Evolutionary conservation across 768 basidiomycete species (phyloP), one percentile per base, ranked within the genome.

Genomic region (Crucibulum laeve): DNA sequence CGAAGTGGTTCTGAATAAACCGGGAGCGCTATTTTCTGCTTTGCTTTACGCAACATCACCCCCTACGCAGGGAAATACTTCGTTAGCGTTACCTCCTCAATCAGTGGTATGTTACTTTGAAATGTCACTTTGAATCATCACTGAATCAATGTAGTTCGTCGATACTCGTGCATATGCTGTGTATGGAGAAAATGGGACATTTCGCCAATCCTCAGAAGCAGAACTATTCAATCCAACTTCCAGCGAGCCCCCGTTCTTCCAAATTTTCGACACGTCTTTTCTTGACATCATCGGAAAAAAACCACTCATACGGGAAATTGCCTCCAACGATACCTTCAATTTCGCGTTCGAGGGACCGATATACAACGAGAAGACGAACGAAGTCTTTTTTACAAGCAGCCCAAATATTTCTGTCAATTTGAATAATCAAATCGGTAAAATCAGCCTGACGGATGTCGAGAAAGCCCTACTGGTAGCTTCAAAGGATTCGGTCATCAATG

Each of bases 261-360:
- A 73, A 49, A 62, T 75, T 43, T 72, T 73, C 44, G 62, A 75
- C 47, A 38, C 42, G n/a, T 52, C 61, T n/a, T 88, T 90, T 61
- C 62, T 83, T 34, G 44, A 58, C 5, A 65, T 88, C 43, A 71
- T 87, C 1, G 87, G 86, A 1, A 48, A 59, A 3, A 62, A 65
- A 19, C 78, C 87, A 4, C 73, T 73, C 0, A 72, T 90, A 38
- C 71, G 74, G 3, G 58, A 76, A 46, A 75, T 91, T 37, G 79
- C 79, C 0, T 72, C 74, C 5, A 77, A 80, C 45, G 71, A 73
- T 3, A 76, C 71, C 3, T 82, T 81, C 57, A 82, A 82, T 2
- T 80, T 87, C 48, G 87, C 86, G 14, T 87, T 91, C 55, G 89
- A 91, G 62, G 88, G 84, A 2, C 84, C 85, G 0, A 68, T 89